Base-by-base conservation (phyloP, 257 asterid genomes). In the Sherardia arvensis region DNA sequence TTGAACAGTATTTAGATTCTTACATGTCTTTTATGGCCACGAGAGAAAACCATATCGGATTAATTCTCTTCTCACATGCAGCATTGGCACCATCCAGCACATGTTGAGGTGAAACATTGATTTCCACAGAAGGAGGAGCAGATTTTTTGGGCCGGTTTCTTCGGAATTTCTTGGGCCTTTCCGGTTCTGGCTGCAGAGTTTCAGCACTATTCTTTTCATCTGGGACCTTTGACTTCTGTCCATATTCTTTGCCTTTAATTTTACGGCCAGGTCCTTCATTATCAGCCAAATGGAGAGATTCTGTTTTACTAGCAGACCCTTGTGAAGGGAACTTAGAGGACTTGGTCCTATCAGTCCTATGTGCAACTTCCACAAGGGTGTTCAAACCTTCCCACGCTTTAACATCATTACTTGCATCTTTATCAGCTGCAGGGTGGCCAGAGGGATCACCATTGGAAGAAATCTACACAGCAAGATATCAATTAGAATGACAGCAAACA, bases 281-380 rank as follows among this genome's bases (percentile, higher is more conserved):
- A 47, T 80, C 90, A 71, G 56, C 81, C 68, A 85, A 71, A 70
- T 70, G 77, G 43, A 48, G 65, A 65, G 74, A 78, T 62, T 85
- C 92, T 57, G 85, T 71, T 79, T 87, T 90, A 75, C 78, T 64
- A 67, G 66, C 71, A 63, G 94, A 83, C 69, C 82, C 90, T 68
- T 80, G 90, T 47, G 70, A 62, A 62, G 80, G 57, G 60, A 81
- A 75, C 73, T 85, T 90, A 11, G 86, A 79, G 67, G 95, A 78
- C 78, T 93, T 93, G 77, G 90, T 87, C 76, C 96, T 85, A 66
- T 85, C 90, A 76, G 90, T 87, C 76, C 96, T 85, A 66, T 85
- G 87, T 69, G 97, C 99, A 67, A 83, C 99, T 72, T 93, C 99
- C 77, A 93, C 99, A 77, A 93, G 84, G 80, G 94, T 85, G 74